Evolutionary conservation across 2,329 filamentous ascomycete species (phyloP), one percentile per base, ranked within the genome.

Genomic region (Ophiocordyceps robertsii): DNA sequence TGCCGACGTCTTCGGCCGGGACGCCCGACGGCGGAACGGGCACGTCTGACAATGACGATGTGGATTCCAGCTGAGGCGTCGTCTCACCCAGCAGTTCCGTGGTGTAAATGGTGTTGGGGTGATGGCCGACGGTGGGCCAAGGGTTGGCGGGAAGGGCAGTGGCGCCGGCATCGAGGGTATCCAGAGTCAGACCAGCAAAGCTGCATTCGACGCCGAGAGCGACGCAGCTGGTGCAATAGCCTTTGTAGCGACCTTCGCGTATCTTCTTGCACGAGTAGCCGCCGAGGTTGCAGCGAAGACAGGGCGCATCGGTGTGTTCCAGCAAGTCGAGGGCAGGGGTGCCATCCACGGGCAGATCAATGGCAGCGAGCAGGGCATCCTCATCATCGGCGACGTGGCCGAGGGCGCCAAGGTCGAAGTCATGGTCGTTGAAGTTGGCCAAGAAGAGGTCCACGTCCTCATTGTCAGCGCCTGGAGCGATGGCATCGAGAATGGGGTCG

Each of bases 151-250:
- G 63, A 29, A 72, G 69, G n/a, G 57, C 58, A n/a, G 53, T 51
- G 41, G 37, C 53, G 29, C 51, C 58, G 3, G 61, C 53, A 38
- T 61, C 56, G 36, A 63, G 50, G 41, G 56, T 58, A n/a, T n/a
- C n/a, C n/a, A n/a, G n/a, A n/a, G n/a, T n/a, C 46, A 57, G 52
- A 27, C 56, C 49, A 19, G 66, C 72, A 47, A 79, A 72, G 58
- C 75, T 80, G 58, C 76, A 80, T 32, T 69, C 65, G 49, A 69
- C 63, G n/a, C 67, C 65, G 30, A 80, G 60, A 13, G 76, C 75
- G 38, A 80, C 73, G 51, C 77, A 80, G 51, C 69, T 75, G 29
- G 75, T 80, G 52, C 76, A 80, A 48, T 73, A 77, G 45, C 73
- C 73, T 57, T 68, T 73, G 54, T 73, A 70, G 51, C 66, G 64